These are phyloP conservation scores for Sclerotinia minor DNA, from an alignment of 2,329 filamentous ascomycete genomes.

Conservation along the genomic window DNA sequence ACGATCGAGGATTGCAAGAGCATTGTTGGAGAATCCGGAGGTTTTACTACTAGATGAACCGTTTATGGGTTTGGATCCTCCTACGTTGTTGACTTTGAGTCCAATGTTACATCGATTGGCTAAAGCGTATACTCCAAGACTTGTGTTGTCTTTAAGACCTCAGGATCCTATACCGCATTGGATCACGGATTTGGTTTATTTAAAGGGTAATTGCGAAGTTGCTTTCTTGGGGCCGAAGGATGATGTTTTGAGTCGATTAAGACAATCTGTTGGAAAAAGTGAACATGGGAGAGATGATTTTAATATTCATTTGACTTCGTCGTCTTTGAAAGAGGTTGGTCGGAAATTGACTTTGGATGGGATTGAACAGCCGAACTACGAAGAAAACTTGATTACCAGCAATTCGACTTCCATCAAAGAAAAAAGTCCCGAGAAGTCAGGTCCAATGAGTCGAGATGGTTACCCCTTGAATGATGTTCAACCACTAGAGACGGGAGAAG, in stretches of 20 bases:
- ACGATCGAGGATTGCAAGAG: constrained; percentile 83
- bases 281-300: constrained; percentile 22
- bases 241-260: constrained; percentile 57
- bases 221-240: constrained; percentile 65
- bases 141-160: constrained; percentile 76
- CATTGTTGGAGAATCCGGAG: constrained; percentile 75
- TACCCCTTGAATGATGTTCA: constrained; percentile 31
- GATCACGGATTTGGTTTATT: constrained; percentile 80
- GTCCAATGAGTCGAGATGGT: constrained; percentile 33
- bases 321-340: constrained; percentile 38
- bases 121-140: constrained; percentile 62
- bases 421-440: not conserved
- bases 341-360: constrained; percentile 36
- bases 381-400: not conserved
- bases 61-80: constrained; percentile 93
- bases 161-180: constrained; percentile 87
- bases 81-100: constrained; percentile 71
- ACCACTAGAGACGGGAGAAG: constrained; percentile 55
- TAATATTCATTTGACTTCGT: constrained; percentile 30
- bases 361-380: constrained; percentile 30
- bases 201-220: constrained; percentile 67
- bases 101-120: constrained; percentile 69
- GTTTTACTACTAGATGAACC: constrained; percentile 87
- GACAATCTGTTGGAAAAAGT: constrained; percentile 45
- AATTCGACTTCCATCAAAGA: not conserved